Base-by-base conservation (phyloP, 2,329 filamentous ascomycete species). In the Pseudogymnoascus sp. region DNA sequence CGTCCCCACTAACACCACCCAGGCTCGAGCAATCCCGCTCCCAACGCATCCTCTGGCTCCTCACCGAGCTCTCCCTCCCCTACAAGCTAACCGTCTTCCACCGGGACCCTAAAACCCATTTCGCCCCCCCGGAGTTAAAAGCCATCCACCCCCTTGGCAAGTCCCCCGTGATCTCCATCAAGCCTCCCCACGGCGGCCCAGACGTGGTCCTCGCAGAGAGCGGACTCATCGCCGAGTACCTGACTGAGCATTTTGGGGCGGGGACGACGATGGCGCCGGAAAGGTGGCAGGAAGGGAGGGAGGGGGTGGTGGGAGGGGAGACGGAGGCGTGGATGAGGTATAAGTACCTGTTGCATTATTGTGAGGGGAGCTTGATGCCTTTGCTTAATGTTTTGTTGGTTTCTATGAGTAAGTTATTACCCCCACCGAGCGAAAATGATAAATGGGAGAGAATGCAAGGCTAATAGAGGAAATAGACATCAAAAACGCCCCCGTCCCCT, bases 131-230 rank as follows among this genome's bases (percentile, higher is more conserved):
- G 0, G 88, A 90, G 70, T 82, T 97, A 53, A 87, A 89, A 71
- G 81, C 90, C 66, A 77, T 96, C 38, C 91, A 96, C 71, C 88
- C 91, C 0, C 81, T 97, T 3, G 93, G 93, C 66, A 96, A 96
- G 74, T 92, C 91, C 1, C 93, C 93, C 0, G 78, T 93, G 43
- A 78, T 97, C 67, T 84, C 83, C 7, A 79, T 97, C 69, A 77
- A 75, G n/a, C 73, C 78, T 0, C 76, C 73, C 21, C 71, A 70
- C 3, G 64, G 69, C 25, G 70, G 63, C n/a, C 73, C 82, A 67
- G 78, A 82, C 1, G 70, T 84, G 9, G 83, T 93, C 0, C 77
- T 97, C 56, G 90, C 91, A 8, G 93, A 97, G 77, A 93, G 88
- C 49, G 91, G 84, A 5, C 83, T 87, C 64, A 93, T 97, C 69